Evolutionary conservation across 2,329 filamentous ascomycete species (phyloP).

Genomic region (Calonectria pteridis): DNA sequence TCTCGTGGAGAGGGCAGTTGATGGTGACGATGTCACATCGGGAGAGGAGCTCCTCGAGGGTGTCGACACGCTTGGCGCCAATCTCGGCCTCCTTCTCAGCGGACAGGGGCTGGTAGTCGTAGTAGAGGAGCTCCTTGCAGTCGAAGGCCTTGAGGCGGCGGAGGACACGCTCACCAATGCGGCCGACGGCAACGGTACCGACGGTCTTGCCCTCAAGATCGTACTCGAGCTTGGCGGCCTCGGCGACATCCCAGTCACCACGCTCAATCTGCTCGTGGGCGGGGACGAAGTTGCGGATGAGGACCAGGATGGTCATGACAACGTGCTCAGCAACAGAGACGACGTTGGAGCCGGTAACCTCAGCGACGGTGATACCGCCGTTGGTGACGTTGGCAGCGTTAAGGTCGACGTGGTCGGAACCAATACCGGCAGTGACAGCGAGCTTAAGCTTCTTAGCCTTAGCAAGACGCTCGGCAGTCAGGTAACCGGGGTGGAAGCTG

Average conservation of each 20-base stretch:
- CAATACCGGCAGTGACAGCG: constrained; percentile 96
- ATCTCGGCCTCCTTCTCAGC: constrained; percentile 94
- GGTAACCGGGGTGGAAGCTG: constrained; percentile 98
- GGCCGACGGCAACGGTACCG: constrained; percentile 95
- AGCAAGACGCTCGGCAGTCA: constrained; percentile 93
- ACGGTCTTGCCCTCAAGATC: constrained; percentile 98
- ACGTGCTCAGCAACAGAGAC: constrained; percentile 99
- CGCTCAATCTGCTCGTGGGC: constrained; percentile 92
- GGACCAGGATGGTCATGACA: constrained; percentile 96
- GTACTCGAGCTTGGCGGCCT: constrained; percentile 97
- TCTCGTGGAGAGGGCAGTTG: constrained; percentile 99
- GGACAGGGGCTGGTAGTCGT: constrained; percentile 95
- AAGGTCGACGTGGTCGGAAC: constrained; percentile 97
- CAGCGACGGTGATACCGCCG: constrained; percentile 94
- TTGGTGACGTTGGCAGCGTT: constrained; percentile 98
- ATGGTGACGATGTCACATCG: constrained; percentile 99
- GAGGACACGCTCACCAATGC: constrained; percentile 97
- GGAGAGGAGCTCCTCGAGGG: constrained; percentile 90
- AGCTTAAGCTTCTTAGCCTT: constrained; percentile 99
- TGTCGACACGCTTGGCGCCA: constrained; percentile 89
- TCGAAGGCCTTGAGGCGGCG: constrained; percentile 96
- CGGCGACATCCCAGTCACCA: constrained; percentile 96
- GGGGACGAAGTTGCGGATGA: constrained; percentile 98
- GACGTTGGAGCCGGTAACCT: constrained; percentile 98
- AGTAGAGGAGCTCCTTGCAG: constrained; percentile 99